These are phyloP conservation scores for Eutypella sp. DNA, from an alignment of 2,329 filamentous ascomycete species.

Conservation along the genomic window DNA sequence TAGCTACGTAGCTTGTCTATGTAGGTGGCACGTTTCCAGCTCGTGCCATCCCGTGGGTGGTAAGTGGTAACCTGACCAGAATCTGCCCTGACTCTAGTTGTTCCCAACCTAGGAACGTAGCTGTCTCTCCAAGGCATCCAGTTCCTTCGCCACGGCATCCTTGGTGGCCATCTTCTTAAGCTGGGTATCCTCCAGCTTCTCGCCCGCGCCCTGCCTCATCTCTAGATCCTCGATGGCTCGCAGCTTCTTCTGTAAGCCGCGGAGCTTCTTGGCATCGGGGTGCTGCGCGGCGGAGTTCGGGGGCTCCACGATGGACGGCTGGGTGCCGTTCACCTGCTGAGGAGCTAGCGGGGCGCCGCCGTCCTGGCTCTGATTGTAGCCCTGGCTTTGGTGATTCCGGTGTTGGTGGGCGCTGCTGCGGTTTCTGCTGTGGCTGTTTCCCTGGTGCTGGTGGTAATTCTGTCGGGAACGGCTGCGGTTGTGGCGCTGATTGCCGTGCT, in stretches of 20 bases:
- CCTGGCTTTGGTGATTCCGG: slow-evolving; percentile 16
- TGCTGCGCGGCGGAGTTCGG: slow-evolving; percentile 42
- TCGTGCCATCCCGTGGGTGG: too few species aligned
- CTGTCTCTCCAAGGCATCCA: slow-evolving; percentile 54
- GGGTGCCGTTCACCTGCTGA: slow-evolving; percentile 26
- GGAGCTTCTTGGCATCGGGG: slow-evolving; percentile 89
- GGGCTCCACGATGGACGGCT: slow-evolving; percentile 42
- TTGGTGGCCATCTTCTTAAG: slow-evolving; percentile 97
- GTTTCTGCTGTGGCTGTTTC: slow-evolving; percentile 39
- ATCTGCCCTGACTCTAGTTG: not conserved
- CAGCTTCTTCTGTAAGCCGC: slow-evolving; percentile 93
- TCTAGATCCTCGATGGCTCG: slow-evolving; percentile 96
- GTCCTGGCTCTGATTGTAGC: slow-evolving; percentile 21
- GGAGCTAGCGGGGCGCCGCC: slow-evolving; percentile 19
- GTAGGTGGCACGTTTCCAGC: too few species aligned
- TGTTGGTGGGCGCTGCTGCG: slow-evolving; percentile 45
- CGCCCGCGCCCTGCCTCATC: slow-evolving; percentile 88
- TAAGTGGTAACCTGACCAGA: too few species aligned
- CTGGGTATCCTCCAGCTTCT: slow-evolving; percentile 97
- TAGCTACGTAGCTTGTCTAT: too few species aligned
- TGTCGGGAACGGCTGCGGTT: slow-evolving; percentile 50
- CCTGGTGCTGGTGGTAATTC: slow-evolving; percentile 39
- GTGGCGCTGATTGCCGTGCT: slow-evolving; percentile 47
- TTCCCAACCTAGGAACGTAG: not conserved
- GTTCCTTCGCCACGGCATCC: slow-evolving; percentile 74